Percentiles rank a stretch among this genome's conserved stretches.
phyloP scores from a whole-genome alignment of 257 asterid species.

The Gardenia jasminoides region DNA sequence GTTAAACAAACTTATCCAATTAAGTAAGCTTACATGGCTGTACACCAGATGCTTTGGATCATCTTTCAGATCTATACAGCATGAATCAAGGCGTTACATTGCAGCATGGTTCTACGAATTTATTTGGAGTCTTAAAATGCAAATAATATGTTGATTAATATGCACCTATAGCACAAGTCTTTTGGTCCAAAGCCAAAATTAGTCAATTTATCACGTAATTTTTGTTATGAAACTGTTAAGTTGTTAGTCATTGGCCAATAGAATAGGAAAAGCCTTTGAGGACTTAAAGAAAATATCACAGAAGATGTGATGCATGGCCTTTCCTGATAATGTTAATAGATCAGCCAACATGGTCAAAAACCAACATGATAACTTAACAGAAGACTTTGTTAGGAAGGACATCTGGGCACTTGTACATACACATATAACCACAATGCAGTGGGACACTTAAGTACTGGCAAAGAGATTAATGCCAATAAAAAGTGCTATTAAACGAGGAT shows the following conservation, averaged over 20 bases:
- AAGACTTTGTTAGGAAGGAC: background rate
- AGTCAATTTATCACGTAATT: too few species aligned
- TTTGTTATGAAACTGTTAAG: background rate
- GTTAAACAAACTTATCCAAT: too few species aligned
- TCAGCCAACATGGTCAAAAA: background rate
- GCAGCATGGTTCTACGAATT: too few species aligned
- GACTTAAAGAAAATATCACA: background rate
- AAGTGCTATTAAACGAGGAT: background rate
- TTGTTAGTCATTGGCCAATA: background rate
- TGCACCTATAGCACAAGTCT: too few species aligned
- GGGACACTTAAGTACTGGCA: too few species aligned
- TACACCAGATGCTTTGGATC: too few species aligned
- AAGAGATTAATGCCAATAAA: background rate
- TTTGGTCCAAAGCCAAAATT: too few species aligned
- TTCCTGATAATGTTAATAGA: slow-evolving; percentile 6
- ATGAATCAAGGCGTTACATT: too few species aligned
- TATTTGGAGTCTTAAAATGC: too few species aligned
- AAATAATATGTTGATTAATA: too few species aligned
- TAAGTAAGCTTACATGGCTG: too few species aligned
- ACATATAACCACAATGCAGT: background rate
- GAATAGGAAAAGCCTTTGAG: background rate
- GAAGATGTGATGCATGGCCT: background rate
- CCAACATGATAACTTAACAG: background rate
- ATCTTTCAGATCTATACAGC: too few species aligned
- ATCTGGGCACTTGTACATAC: background rate